Evolutionary conservation across 257 asterid species (phyloP), one percentile per base, ranked within the genome.

Genomic region (Solanum acaule): DNA sequence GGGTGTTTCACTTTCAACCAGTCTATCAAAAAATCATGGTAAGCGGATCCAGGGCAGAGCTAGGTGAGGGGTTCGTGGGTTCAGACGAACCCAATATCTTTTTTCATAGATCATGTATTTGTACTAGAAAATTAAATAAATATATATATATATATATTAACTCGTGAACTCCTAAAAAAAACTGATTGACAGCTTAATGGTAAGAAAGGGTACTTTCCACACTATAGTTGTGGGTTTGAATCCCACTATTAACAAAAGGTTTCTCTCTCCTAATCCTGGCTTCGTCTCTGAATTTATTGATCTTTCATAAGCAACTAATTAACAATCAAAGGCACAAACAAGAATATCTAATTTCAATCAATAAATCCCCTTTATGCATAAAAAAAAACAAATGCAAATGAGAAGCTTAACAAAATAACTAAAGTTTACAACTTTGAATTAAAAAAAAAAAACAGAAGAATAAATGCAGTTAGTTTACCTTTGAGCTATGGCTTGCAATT

Each of bases 81-180:
- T 52, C 10, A 0, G 4, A 18, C 10, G 0, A 0, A 52, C 4
- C 10, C 63, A 52, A 0, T 6, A 52, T 0, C 3, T 52, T 18
- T 18, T 49, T 52, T 3, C 44, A 10, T 52, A 16, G 23, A 52
- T 52, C 10, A 0, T 16, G 4, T 16, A 52, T 52, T 52, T 52
- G 9, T 52, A 52, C 23, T 0, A 46, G 56, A 46, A 46, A 46
- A 0, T 46, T 46, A 13, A 46, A 46, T 46, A 46, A 46, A 46
- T 52, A 52, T 52, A 52, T 52, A 52, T 52, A 52, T 52, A 46
- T 46, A 7, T 46, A 46, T 46, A 46, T 0, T 49, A 49, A 49
- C 8, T 49, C 20, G 0, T 49, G 61, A 49, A 44, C 18, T 4
- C 56, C 56, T 46, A 46, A 1, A 40, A 40, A 42, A 44, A 44